A percentile compares a stretch with the other conserved stretches of the same genome.
Conservation (phyloP, 1,284 basidiomycete genomes). For the Meripilus lineatus region DNA sequence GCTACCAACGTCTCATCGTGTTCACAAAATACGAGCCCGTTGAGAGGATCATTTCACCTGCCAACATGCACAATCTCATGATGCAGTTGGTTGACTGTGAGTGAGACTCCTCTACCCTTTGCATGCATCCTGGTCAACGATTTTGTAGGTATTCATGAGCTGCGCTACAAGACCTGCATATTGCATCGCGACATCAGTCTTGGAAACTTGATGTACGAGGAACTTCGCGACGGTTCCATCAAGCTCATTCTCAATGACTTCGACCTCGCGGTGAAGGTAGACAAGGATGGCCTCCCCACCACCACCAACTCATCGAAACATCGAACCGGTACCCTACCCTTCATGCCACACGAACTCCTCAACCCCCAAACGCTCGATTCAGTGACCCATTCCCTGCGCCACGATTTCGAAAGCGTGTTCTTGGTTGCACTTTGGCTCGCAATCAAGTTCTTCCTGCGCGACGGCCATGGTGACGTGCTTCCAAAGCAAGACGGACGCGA, state of each 20-base stretch:
- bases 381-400: slow-evolving; percentile 6
- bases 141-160: slow-evolving; percentile 7
- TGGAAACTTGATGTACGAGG: slow-evolving; percentile 11
- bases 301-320: not conserved
- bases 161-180: slow-evolving; percentile 6
- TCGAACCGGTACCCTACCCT: slow-evolving; percentile 12
- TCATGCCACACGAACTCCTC: slow-evolving; percentile 11
- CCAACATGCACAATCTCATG: slow-evolving; percentile 4
- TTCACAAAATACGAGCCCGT: slow-evolving; percentile 7
- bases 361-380: not conserved
- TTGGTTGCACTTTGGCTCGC: slow-evolving; percentile 7
- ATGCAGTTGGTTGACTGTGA: slow-evolving; percentile 10
- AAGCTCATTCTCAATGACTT: slow-evolving; percentile 12
- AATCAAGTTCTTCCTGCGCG: not conserved
- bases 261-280: slow-evolving; percentile 4
- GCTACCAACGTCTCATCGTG: slow-evolving; percentile 6
- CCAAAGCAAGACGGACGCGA: too few relatives aligned
- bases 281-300: not conserved
- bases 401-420: slow-evolving; percentile 11
- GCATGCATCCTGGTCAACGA: not conserved
- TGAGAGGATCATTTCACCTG: slow-evolving; percentile 1
- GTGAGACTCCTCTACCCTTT: slow-evolving; percentile 2
- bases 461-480: too few relatives aligned
- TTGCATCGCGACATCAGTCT: slow-evolving; percentile 12
- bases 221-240: not conserved